These are phyloP conservation scores for Tolypocladium capitatum DNA, from an alignment of 2,329 filamentous ascomycete genomes.

Conservation along the genomic window DNA sequence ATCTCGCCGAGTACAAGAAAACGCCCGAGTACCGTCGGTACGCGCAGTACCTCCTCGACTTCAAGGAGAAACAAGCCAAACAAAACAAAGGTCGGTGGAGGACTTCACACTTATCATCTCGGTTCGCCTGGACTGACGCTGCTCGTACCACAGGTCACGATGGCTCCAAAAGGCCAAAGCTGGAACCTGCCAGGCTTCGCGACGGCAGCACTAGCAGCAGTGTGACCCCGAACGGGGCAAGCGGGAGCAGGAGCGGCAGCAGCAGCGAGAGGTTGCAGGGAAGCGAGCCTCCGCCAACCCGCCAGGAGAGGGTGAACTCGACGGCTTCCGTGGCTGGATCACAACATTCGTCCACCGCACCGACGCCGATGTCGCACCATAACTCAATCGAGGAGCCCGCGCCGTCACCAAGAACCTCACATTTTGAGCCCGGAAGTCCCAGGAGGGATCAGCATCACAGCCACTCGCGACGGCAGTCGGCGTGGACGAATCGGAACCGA, in stretches of 20 bases:
- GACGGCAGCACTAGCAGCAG: constrained; percentile 28
- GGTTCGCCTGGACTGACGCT: constrained; percentile 3
- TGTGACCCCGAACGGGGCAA: constrained; percentile 21
- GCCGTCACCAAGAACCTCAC: constrained; percentile 26
- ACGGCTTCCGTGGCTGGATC: constrained; percentile 32
- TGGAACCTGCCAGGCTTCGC: constrained; percentile 23
- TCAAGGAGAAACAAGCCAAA: constrained; percentile 58
- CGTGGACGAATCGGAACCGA: constrained; percentile 6
- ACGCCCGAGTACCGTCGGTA: constrained; percentile 57
- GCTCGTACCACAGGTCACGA: constrained; percentile 18
- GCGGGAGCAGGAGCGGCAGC: constrained; percentile 32
- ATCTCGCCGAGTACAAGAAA: constrained; percentile 65
- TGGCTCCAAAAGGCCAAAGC: constrained; percentile 32
- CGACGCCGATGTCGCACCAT: constrained; percentile 20
- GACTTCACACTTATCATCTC: neutral
- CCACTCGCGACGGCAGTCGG: constrained; percentile 13
- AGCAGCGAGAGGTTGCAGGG: constrained; percentile 33
- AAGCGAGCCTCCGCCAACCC: constrained; percentile 32
- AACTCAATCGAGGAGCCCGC: constrained; percentile 28
- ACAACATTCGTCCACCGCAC: constrained; percentile 26
- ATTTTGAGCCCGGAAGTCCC: constrained; percentile 21
- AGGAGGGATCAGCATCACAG: constrained; percentile 12
- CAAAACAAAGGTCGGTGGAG: constrained; percentile 36
- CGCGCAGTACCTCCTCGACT: constrained; percentile 59
- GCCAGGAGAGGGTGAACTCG: constrained; percentile 35